Evolutionary conservation across 129 eudicot genomes (phyloP), one percentile per base, ranked within the genome.

Genomic region (Glebionis coronaria): DNA sequence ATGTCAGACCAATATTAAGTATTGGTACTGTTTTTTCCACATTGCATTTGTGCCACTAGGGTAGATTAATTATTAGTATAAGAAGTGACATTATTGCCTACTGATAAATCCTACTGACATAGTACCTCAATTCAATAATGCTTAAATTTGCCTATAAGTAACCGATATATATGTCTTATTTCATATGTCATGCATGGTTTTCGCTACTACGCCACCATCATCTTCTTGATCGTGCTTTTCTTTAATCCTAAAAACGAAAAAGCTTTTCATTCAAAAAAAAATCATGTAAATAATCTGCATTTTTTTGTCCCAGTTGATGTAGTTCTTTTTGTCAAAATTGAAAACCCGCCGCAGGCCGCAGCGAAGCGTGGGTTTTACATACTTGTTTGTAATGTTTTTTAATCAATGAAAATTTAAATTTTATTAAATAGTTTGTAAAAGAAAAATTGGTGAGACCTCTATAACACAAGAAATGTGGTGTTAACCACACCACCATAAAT

Each of bases 61-160:
- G 20, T 93, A 97, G 99, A 84, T 93, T 46, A 88, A 93, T 56
- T 93, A 93, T 68, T 80, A 97, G 28, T 93, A 88, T 66, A 93
- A 88, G 81, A 93, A 93, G 71, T 93, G 99, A 97, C 99, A 93
- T 77, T 93, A 93, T 64, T 93, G 89, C 79, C 90, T 93, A 21
- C 72, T 88, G 82, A 97, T 93, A 70, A 83, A 88, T 65, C 68
- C 45, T 19, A 35, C 65, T 58, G 28, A 56, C 63, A 54, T 9
- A 23, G 3, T 3, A 5, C 49, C 12, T 44, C 9, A 44, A 9
- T 44, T 44, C 8, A 44, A 9, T 44, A 9, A 12, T 5, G 49
- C 49, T 44, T 5, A 12, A 28, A 52, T 57, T 9, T 47, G 19
- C 52, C 29, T 2, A 47, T 14, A 21, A 13, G 27, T 66, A 2